These are phyloP conservation scores for Rhododendron ferrugineum DNA, from an alignment of 148 eudicot species.

Conservation along the genomic window DNA sequence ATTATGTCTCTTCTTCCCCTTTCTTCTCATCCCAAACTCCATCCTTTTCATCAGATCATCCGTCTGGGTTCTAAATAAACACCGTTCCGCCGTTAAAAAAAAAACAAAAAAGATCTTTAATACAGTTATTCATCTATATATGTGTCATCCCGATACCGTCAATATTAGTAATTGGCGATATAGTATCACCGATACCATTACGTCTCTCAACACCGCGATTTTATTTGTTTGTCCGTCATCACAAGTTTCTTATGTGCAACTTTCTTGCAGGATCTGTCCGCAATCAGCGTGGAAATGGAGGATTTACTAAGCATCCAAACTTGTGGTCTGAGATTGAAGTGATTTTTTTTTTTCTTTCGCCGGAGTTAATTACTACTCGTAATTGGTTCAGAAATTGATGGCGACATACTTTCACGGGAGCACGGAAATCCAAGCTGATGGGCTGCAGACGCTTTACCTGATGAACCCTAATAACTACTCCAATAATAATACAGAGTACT, in stretches of 20 bases:
- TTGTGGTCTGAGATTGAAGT: background rate
- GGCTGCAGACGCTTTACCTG: conserved; percentile 63
- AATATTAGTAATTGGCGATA: no score
- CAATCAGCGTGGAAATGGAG: background rate
- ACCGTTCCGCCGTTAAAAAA: background rate
- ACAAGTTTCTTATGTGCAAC: no score
- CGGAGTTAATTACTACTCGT: no score
- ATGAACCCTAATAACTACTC: conserved; percentile 44
- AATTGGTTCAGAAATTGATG: conserved; percentile 21
- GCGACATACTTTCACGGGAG: conserved; percentile 61
- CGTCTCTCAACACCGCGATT: no score
- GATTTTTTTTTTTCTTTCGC: background rate
- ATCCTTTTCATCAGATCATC: background rate
- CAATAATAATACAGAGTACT: conserved; percentile 29
- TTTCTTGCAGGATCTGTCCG: background rate
- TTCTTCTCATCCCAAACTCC: background rate
- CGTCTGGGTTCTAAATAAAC: background rate
- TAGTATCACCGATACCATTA: no score
- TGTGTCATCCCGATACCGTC: no score
- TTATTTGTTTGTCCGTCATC: background rate
- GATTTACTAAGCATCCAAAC: background rate
- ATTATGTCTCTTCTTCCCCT: background rate
- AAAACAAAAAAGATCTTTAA: no score
- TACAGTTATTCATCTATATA: no score
- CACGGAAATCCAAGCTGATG: conserved; percentile 64